phyloP scores from a whole-genome alignment of 2,329 filamentous ascomycete genomes.

The Elsinoe fawcettii region DNA sequence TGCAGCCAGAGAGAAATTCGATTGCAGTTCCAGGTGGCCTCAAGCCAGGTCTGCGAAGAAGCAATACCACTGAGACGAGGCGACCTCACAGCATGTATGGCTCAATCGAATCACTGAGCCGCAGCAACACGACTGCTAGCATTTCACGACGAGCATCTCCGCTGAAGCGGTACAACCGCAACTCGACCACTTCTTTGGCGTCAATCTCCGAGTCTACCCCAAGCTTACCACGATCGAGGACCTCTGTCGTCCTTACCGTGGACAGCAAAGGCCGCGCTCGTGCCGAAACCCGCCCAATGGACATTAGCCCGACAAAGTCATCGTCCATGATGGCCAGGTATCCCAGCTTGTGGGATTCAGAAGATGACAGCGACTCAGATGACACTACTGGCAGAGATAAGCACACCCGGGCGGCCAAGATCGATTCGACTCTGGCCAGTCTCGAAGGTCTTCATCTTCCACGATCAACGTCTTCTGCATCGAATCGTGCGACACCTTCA shows the following conservation, averaged over 20 bases:
- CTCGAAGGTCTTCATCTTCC: conserved; percentile 29
- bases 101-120: conserved; percentile 26
- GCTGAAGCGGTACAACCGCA: conserved; percentile 36
- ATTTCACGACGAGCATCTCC: conserved; percentile 41
- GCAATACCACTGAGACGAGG: conserved; percentile 38
- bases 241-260: conserved; percentile 38
- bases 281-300: conserved; percentile 36
- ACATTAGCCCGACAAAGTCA: conserved; percentile 31
- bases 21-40: not conserved
- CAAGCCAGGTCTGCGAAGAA: conserved; percentile 34
- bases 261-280: conserved; percentile 42
- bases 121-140: conserved; percentile 26
- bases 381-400: conserved; percentile 17
- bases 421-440: conserved; percentile 30
- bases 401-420: conserved; percentile 21
- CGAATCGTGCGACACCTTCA: conserved; percentile 28
- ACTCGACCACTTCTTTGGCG: conserved; percentile 30
- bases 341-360: conserved; percentile 38
- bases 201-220: conserved; percentile 40
- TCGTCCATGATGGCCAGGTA: conserved; percentile 32
- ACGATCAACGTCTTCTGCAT: conserved; percentile 27
- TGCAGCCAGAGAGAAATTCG: conserved; percentile 1
- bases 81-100: conserved; percentile 21
- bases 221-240: conserved; percentile 26
- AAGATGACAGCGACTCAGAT: conserved; percentile 30